Percentiles rank a stretch among this genome's conserved stretches.
Evolutionary conservation across 495 filamentous ascomycete genomes (phyloP).

Genomic region (Lophium mytilinum): DNA sequence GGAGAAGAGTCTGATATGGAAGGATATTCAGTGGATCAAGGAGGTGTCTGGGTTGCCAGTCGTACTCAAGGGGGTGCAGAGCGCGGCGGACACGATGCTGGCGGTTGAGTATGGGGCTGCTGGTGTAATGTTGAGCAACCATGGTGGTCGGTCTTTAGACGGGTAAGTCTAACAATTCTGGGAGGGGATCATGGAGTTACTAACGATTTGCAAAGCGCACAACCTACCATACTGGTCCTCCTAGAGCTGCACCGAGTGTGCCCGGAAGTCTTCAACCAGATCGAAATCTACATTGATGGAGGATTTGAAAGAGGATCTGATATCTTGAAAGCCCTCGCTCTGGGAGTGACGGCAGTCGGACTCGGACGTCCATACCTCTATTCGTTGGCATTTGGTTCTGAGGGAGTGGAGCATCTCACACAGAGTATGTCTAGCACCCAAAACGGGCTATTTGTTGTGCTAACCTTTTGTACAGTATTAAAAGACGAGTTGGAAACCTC

Average conservation of each 20-base stretch:
- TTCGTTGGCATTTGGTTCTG: slow-evolving; percentile 39
- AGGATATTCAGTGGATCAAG: slow-evolving; percentile 44
- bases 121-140: slow-evolving; percentile 57
- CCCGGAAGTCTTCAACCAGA: slow-evolving; percentile 50
- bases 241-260: slow-evolving; percentile 56
- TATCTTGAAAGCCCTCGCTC: slow-evolving; percentile 60
- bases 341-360: slow-evolving; percentile 57
- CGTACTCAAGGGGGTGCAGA: slow-evolving; percentile 60
- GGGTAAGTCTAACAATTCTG: slow-evolving; percentile 30
- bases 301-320: slow-evolving; percentile 57
- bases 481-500: slow-evolving; percentile 70
- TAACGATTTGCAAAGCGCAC: slow-evolving; percentile 27
- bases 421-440: slow-evolving; percentile 39
- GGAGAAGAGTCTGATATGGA: slow-evolving; percentile 38
- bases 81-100: slow-evolving; percentile 48
- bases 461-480: slow-evolving; percentile 43
- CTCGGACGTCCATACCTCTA: slow-evolving; percentile 58
- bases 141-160: slow-evolving; percentile 63
- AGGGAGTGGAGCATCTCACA: slow-evolving; percentile 38
- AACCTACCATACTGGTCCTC: slow-evolving; percentile 52
- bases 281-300: slow-evolving; percentile 62
- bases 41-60: slow-evolving; percentile 41
- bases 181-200: neutral
- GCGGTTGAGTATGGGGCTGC: slow-evolving; percentile 50
- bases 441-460: slow-evolving; percentile 6